Evolutionary conservation across 257 asterid genomes (phyloP).

Genomic region (Solanum tarijense): DNA sequence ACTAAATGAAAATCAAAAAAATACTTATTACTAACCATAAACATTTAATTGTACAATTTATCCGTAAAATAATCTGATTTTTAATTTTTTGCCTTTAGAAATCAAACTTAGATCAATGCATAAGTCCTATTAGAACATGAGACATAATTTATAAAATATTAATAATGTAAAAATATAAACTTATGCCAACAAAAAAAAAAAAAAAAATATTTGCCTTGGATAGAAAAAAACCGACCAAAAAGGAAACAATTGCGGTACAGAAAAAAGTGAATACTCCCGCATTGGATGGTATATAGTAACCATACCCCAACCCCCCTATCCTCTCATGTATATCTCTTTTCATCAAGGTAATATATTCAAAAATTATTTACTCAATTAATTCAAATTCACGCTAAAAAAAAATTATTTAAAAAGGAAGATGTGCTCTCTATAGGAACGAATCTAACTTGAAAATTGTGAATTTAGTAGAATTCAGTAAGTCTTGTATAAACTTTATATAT

Average conservation of each 20-base stretch:
- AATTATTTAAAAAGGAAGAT: not conserved
- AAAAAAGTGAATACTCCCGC: not conserved
- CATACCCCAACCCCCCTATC: no score
- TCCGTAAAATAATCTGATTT: not conserved
- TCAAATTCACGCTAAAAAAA: rapidly evolving
- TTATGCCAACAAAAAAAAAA: not conserved
- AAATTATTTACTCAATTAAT: not conserved
- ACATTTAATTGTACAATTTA: no score
- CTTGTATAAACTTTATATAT: no score
- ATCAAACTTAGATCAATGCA: not conserved
- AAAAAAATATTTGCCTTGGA: not conserved
- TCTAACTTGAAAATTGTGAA: not conserved
- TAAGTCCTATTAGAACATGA: no score
- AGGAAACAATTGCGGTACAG: no score
- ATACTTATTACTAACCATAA: no score
- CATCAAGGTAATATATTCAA: not conserved
- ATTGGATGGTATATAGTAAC: no score
- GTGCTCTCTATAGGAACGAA: not conserved
- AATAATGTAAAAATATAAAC: no score
- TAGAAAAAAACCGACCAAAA: not conserved
- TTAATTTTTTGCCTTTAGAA: no score
- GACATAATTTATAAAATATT: no score
- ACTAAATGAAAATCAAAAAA: no score
- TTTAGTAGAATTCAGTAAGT: no score
- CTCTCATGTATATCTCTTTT: not conserved